Percentiles rank a stretch among this genome's conserved stretches.
Conservation (phyloP, 2,329 filamentous ascomycete species). For the Colletotrichum agaves region DNA sequence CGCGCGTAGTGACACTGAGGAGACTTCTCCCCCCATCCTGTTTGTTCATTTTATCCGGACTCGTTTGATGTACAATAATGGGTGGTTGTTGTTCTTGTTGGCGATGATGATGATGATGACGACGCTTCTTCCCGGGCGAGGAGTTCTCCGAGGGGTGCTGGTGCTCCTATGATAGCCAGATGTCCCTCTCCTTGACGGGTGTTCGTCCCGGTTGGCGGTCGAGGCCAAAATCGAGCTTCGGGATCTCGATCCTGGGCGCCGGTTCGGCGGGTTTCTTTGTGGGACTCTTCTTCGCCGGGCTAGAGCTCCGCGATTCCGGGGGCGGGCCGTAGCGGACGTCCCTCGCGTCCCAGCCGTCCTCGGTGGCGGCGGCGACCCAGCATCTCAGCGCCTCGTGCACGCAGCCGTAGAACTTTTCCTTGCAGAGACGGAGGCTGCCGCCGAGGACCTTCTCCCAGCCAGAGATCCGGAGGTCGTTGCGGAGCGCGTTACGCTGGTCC, state of each 20-base stretch:
- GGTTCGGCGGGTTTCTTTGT: slow-evolving; percentile 58
- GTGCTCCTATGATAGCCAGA: slow-evolving; percentile 26
- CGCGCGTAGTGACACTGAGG: slow-evolving; percentile 16
- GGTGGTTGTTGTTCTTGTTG: neutral
- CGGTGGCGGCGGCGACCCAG: slow-evolving; percentile 88
- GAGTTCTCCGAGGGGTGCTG: neutral
- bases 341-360: slow-evolving; percentile 88
- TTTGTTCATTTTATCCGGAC: slow-evolving; percentile 8
- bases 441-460: slow-evolving; percentile 95
- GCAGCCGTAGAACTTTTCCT: slow-evolving; percentile 95
- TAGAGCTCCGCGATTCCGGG: slow-evolving; percentile 50
- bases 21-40: slow-evolving; percentile 12
- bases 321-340: slow-evolving; percentile 81
- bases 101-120: neutral
- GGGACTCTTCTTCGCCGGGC: slow-evolving; percentile 58
- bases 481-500: slow-evolving; percentile 79
- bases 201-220: slow-evolving; percentile 40
- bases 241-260: slow-evolving; percentile 71
- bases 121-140: neutral
- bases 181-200: slow-evolving; percentile 45
- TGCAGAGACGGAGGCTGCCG: slow-evolving; percentile 85
- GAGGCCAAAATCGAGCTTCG: slow-evolving; percentile 62
- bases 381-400: slow-evolving; percentile 90
- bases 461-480: slow-evolving; percentile 81
- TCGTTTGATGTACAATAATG: slow-evolving; percentile 25